These are phyloP conservation scores for Decorospora gaudefroyi DNA, from an alignment of 2,329 filamentous ascomycete genomes.

Conservation along the genomic window DNA sequence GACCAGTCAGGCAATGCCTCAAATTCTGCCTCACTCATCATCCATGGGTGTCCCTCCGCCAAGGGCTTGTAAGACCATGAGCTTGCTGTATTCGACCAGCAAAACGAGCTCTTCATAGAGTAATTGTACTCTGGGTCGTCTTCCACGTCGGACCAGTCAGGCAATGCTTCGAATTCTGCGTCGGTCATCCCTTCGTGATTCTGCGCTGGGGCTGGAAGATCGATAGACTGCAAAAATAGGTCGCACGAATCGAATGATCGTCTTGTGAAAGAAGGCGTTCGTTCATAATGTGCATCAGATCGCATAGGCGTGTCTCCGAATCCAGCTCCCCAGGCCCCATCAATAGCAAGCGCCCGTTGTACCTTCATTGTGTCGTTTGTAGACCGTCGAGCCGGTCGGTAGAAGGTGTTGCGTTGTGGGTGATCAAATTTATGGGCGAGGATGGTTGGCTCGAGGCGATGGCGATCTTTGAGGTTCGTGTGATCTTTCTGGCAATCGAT, in stretches of 20 bases:
- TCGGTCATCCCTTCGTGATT: not conserved
- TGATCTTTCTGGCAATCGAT: not conserved
- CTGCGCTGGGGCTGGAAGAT: not conserved
- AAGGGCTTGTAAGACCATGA: not conserved
- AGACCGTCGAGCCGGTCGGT: not conserved
- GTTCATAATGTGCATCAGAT: not conserved
- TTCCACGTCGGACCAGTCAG: conserved; percentile 6
- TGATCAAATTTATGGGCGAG: not conserved
- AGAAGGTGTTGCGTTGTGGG: not conserved
- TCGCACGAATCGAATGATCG: conserved; percentile 5
- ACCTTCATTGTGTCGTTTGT: no score
- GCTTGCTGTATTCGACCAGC: not conserved
- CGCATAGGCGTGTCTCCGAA: no score
- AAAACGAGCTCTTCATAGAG: no score
- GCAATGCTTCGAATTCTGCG: not conserved
- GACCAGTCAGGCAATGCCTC: conserved; percentile 4
- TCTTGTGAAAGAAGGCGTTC: not conserved
- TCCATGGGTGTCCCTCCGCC: no score
- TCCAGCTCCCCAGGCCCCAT: no score
- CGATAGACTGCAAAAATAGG: conserved; percentile 1
- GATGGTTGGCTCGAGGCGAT: not conserved
- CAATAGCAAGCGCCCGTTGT: no score
- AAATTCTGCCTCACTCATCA: not conserved
- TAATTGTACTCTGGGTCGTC: conserved; percentile 3
- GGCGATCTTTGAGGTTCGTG: not conserved